Evolutionary conservation across 164 flowering plant genomes (phyloP).

Genomic region (Vitis amurensis): DNA sequence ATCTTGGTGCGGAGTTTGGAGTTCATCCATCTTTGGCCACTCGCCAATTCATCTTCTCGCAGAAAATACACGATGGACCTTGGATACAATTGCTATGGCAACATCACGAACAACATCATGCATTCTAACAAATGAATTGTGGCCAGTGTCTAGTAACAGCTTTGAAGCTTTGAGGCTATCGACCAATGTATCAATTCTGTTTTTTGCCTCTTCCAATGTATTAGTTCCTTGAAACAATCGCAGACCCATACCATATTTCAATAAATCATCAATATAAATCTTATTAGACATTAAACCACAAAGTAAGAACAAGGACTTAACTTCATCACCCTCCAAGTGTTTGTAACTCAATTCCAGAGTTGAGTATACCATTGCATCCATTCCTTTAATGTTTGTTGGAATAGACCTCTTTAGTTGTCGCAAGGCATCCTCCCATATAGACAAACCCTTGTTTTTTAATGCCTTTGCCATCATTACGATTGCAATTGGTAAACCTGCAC

Average conservation of each 20-base stretch:
- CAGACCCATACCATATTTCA: neutral
- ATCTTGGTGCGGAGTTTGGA: neutral
- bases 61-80: neutral
- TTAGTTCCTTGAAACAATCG: neutral
- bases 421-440: conserved; percentile 1
- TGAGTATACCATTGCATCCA: no score
- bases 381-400: no score
- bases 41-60: neutral
- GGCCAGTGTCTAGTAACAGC: neutral
- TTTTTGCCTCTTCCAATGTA: neutral
- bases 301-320: no score
- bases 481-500: neutral
- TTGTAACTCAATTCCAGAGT: no score
- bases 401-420: neutral
- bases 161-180: neutral
- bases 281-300: neutral
- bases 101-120: neutral
- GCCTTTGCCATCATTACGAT: neutral
- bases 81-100: neutral
- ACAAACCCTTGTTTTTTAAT: neutral
- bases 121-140: no score
- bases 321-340: no score
- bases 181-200: neutral
- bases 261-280: neutral
- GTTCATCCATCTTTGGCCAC: neutral